phyloP scores from a whole-genome alignment of 163 green algal genomes.

The Dunaliella salina region DNA sequence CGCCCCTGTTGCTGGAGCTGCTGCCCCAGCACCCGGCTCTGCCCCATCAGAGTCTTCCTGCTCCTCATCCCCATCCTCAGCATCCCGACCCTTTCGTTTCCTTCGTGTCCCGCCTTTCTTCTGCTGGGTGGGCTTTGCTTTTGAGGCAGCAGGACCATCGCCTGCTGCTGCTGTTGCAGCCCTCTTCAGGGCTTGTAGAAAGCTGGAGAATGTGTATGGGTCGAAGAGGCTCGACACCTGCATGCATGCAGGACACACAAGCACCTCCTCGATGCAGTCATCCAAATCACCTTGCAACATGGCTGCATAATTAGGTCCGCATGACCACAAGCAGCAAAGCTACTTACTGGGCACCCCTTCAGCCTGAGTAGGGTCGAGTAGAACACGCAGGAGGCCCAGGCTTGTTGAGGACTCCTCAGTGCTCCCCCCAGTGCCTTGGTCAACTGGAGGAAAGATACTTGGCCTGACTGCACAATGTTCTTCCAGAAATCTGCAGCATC shows the following conservation, averaged over 20 bases:
- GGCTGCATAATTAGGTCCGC: not conserved
- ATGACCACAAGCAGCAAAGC: not conserved
- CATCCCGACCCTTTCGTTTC: not conserved
- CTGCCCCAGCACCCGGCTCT: too few species aligned
- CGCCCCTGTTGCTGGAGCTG: too few species aligned
- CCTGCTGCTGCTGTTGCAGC: conserved; percentile 6
- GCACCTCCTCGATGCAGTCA: too few species aligned
- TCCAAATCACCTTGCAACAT: not conserved
- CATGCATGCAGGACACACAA: not conserved
- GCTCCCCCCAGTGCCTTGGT: not conserved
- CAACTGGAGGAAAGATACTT: not conserved
- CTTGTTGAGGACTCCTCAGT: not conserved
- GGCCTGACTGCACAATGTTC: not conserved
- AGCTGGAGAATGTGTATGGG: conserved; percentile 23
- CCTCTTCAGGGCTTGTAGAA: conserved; percentile 23
- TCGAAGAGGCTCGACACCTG: conserved; percentile 28
- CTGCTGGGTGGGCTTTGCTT: not conserved
- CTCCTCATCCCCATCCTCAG: not conserved
- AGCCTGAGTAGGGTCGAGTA: conserved; percentile 16
- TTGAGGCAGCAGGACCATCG: not conserved
- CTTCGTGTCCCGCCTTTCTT: not conserved
- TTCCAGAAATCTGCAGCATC: not conserved
- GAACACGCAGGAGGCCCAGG: conserved; percentile 1
- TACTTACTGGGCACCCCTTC: conserved; percentile 16
- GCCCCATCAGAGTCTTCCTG: too few species aligned